Base-by-base conservation (phyloP, 2,329 filamentous ascomycete species). In the Fusarium secorum region DNA sequence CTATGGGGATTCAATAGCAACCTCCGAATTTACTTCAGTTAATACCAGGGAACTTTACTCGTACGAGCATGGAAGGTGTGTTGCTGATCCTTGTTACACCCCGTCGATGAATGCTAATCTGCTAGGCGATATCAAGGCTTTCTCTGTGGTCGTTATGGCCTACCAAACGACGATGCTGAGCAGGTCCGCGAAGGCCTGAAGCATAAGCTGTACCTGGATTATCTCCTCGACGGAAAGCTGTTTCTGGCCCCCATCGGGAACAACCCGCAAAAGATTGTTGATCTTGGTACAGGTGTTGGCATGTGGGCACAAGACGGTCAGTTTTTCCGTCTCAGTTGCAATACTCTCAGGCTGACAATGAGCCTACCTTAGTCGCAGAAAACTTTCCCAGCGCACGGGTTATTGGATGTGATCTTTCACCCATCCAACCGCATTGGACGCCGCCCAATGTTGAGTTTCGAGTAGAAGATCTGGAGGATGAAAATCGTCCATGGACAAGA, bases 401-500 rank as follows among this genome's bases (percentile, higher is more conserved):
- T n/a, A 81, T 83, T 41, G 85, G 84, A 39, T 80, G 80, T 35
- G 82, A 85, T 69, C 76, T 85, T 17, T 82, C 82, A 14, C 81
- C 81, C 11, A 83, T 84, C n/a, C 82, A 85, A 48, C 81, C 81
- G 5, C 74, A 77, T 30, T 83, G 79, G 76, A 84, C 88, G 11
- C 88, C 88, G 6, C 85, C 86, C 17, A 90, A 90, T 69, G 81
- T 89, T 36, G 83, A 84, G 48, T 90, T 81, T 84, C 71, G 83
- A 22, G 78, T 81, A 24, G 79, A 81, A 51, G 79, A 81, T 44
- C 73, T 81, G 14, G 79, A 81, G 58, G 79, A 81, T 58, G 78
- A 80, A 26, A 75, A 74, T 59, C 78, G 77, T 11, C 75, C 76
- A 11, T 80, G 79, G 79, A 79, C 78, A 6, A 79, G 66, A 30